These are phyloP conservation scores for Fusarium coffeatum DNA, from an alignment of 2,329 filamentous ascomycete species.

Conservation along the genomic window DNA sequence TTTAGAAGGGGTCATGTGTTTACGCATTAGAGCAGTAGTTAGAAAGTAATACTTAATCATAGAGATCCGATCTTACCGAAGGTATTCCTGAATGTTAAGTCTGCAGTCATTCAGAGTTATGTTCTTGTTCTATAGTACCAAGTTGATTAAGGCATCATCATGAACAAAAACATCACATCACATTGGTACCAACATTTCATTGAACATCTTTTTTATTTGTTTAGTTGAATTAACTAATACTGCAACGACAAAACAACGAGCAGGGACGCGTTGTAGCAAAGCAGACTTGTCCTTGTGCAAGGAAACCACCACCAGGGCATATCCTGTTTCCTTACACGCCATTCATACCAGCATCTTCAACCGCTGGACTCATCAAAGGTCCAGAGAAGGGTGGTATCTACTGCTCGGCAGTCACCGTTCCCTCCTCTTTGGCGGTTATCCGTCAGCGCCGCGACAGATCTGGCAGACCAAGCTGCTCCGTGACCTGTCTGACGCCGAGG, in stretches of 20 bases:
- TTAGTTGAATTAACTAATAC: conserved; percentile 59
- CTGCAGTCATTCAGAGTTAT: background rate
- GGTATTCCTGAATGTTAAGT: background rate
- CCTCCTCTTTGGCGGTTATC: conserved; percentile 34
- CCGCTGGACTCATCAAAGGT: conserved; percentile 33
- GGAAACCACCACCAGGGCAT: conserved; percentile 48
- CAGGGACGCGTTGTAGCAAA: conserved; percentile 53
- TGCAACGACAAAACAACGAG: conserved; percentile 55
- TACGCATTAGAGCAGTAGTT: background rate
- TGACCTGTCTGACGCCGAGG: conserved; percentile 20
- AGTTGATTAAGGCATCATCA: background rate
- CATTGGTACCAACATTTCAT: background rate
- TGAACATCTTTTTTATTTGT: conserved; percentile 43
- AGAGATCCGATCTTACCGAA: background rate
- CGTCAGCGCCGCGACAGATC: conserved; percentile 8
- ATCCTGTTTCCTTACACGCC: conserved; percentile 43
- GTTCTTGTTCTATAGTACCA: background rate
- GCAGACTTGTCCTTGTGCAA: conserved; percentile 52
- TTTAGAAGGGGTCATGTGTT: conserved; percentile 4
- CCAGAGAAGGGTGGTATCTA: conserved; percentile 33
- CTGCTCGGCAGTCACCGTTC: conserved; percentile 40
- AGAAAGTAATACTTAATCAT: conserved; percentile 1
- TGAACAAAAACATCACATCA: background rate
- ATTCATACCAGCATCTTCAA: conserved; percentile 53
- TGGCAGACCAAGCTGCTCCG: conserved; percentile 38